Evolutionary conservation across 441 rosid genomes (phyloP).

Genomic region (Omphalea diandra): DNA sequence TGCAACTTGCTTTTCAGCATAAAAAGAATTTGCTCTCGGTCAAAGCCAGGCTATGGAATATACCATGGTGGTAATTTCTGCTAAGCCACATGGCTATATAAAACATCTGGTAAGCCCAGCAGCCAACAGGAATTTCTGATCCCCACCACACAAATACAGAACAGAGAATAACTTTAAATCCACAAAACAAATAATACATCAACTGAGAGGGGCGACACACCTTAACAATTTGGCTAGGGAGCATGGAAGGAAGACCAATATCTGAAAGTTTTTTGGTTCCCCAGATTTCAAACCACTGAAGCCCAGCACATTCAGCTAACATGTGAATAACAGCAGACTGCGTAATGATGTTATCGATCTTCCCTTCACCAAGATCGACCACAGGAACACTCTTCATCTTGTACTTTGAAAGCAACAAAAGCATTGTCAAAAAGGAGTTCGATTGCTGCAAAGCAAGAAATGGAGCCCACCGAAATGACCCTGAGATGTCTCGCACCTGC

Average conservation of each 20-base stretch:
- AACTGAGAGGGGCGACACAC: constrained; percentile 32
- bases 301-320: constrained; percentile 88
- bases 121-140: constrained; percentile 3
- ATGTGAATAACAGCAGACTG: constrained; percentile 97
- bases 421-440: constrained; percentile 92
- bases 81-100: background rate
- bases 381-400: constrained; percentile 98
- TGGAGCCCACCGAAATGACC: constrained; percentile 98
- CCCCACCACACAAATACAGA: background rate
- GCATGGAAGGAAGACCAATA: constrained; percentile 80
- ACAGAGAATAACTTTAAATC: background rate
- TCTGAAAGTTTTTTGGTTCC: constrained; percentile 82
- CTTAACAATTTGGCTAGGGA: constrained; percentile 49
- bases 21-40: background rate
- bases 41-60: background rate
- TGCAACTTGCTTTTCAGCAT: background rate
- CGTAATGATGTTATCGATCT: constrained; percentile 77
- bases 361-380: constrained; percentile 74
- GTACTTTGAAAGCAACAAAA: constrained; percentile 88
- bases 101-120: background rate
- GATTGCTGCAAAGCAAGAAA: constrained; percentile 89
- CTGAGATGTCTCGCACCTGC: constrained; percentile 94
- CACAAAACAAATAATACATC: background rate
- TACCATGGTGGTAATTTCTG: background rate
- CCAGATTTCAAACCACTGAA: constrained; percentile 96